Base-by-base conservation (phyloP, 768 basidiomycete genomes). In the Xerocomus potaroensis region DNA sequence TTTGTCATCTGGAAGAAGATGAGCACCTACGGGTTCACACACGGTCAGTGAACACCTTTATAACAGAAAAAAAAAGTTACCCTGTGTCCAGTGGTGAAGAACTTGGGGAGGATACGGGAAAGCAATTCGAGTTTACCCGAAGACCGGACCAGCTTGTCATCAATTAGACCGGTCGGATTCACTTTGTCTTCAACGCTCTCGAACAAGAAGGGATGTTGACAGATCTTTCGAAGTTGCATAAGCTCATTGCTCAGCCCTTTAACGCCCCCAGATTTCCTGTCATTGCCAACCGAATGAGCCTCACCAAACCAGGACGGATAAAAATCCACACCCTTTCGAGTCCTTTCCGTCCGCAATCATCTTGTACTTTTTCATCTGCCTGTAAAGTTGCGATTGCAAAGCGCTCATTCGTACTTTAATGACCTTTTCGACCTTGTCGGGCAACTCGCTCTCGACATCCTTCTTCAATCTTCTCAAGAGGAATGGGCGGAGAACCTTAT, bases 1-100 rank as follows among this genome's bases (percentile, higher is more conserved):
- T 92, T 90, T 14, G 94, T 97, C 96, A 98, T 97, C 69, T 99
- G 96, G 84, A 98, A 98, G 81, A 99, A 98, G 58, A 99, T 97
- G 47, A 99, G 81, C 37, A 95, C 91, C 88, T 92, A 53, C 0
- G 37, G 41, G 12, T 46, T 35, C 46, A 45, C n/a, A 41, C 34
- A 16, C 33, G 43, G 45, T 43, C 8, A 50, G 10, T 29, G 55
- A 4, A 16, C 37, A 19, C 7, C 30, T 15, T 29, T 5, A 4
- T 31, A 5, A 1, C 31, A 9, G 1, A 16, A 11, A 15, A 16
- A 16, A 5, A 29, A 21, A 16, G 79, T 38, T 60, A 90, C 91
- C 62, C 94, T 83, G 71, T 98, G 96, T 4, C 86, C 88, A 6
- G 89, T 91, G 6, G 79, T 69, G 59, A 98, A 97, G 58, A 99